Evolutionary conservation across 2,329 filamentous ascomycete species (phyloP).

Genomic region (Echinosphaeria canescens): DNA sequence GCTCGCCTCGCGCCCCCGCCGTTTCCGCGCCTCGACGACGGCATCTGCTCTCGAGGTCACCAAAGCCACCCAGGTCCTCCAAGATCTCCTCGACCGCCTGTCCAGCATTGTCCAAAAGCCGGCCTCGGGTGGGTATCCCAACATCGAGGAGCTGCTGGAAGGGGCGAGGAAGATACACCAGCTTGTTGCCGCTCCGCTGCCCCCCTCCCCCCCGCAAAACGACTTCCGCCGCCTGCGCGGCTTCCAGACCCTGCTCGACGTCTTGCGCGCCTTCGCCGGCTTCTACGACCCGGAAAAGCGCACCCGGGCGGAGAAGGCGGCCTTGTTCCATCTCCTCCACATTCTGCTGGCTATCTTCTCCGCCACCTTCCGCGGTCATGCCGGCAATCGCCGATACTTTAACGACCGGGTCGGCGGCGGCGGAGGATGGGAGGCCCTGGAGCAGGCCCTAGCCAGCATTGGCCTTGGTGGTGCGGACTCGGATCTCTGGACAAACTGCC

Average conservation of each 20-base stretch:
- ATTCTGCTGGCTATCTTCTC: constrained; percentile 53
- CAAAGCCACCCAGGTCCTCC: constrained; percentile 37
- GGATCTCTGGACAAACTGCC: constrained; percentile 44
- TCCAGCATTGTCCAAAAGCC: constrained; percentile 12
- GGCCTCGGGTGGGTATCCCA: constrained; percentile 20
- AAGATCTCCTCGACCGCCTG: constrained; percentile 26
- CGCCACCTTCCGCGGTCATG: constrained; percentile 53
- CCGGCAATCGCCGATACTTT: constrained; percentile 80
- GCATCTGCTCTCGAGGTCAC: constrained; percentile 32
- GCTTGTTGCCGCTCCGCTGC: constrained; percentile 23
- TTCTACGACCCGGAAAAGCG: constrained; percentile 51
- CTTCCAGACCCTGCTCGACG: constrained; percentile 51
- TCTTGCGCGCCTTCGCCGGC: constrained; percentile 49
- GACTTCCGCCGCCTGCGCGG: constrained; percentile 65
- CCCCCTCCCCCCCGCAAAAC: constrained; percentile 39
- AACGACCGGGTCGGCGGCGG: constrained; percentile 50
- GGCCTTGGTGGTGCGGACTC: constrained; percentile 41
- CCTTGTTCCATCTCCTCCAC: constrained; percentile 48
- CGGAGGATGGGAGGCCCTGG: constrained; percentile 59
- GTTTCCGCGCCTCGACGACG: constrained; percentile 43
- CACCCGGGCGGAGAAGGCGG: constrained; percentile 36
- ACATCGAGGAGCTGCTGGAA: constrained; percentile 24
- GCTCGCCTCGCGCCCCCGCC: constrained; percentile 29
- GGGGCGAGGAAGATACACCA: constrained; percentile 45
- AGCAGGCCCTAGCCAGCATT: constrained; percentile 49